phyloP scores from a whole-genome alignment of 805 yeast species.

The Saccharomyces paradoxus region DNA sequence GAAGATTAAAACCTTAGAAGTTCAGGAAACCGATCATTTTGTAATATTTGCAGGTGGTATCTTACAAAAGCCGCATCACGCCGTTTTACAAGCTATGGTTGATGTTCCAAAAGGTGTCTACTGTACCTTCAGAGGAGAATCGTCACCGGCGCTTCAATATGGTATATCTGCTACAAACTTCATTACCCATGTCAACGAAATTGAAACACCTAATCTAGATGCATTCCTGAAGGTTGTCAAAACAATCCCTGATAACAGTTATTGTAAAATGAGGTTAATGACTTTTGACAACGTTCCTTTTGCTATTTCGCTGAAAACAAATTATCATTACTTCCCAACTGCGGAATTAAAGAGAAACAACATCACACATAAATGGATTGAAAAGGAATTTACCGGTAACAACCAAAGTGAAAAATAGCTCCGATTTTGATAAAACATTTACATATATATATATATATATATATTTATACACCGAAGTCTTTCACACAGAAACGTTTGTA shows the following conservation, averaged over 20 bases:
- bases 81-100: slow-evolving; percentile 76
- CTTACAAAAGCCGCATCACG: slow-evolving; percentile 85
- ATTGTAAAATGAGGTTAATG: slow-evolving; percentile 71
- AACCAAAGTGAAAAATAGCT: neutral
- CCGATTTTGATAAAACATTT: neutral
- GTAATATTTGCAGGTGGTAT: slow-evolving; percentile 80
- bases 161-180: slow-evolving; percentile 72
- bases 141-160: slow-evolving; percentile 82
- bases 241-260: slow-evolving; percentile 67
- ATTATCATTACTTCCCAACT: slow-evolving; percentile 82
- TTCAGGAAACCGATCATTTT: slow-evolving; percentile 56
- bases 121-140: slow-evolving; percentile 62
- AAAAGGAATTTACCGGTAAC: slow-evolving; percentile 36
- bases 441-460: neutral
- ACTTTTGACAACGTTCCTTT: slow-evolving; percentile 81
- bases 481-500: neutral
- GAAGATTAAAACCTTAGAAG: slow-evolving; percentile 54
- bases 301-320: slow-evolving; percentile 78
- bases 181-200: slow-evolving; percentile 82
- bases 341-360: slow-evolving; percentile 46
- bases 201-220: slow-evolving; percentile 60
- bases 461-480: slow-evolving; percentile 3
- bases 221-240: slow-evolving; percentile 60
- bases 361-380: slow-evolving; percentile 45
- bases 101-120: slow-evolving; percentile 78